Evolutionary conservation across 192 early-diverging fungal species (phyloP).

Genomic region (Gryganskiella cystojenkinii): DNA sequence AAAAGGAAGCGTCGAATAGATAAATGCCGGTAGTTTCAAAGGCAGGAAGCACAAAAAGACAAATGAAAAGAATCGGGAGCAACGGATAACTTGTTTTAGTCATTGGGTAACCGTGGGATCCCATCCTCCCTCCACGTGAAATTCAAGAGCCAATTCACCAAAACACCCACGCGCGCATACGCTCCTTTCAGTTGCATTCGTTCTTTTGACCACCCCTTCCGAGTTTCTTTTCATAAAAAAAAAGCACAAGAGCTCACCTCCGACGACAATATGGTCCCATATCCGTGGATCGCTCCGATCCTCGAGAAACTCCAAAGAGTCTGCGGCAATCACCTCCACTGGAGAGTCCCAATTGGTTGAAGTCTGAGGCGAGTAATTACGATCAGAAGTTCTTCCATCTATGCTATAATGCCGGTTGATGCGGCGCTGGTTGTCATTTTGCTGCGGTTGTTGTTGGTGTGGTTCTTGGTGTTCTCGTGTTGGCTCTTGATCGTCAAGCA

Average conservation of each 20-base stretch:
- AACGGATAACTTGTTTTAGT: neutral
- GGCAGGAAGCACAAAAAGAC: neutral
- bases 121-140: slow-evolving; percentile 18
- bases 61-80: neutral
- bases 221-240: neutral
- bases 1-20: neutral
- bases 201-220: neutral
- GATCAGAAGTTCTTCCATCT: neutral
- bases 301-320: slow-evolving; percentile 12
- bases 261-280: slow-evolving; percentile 46
- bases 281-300: slow-evolving; percentile 29
- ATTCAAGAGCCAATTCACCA: neutral
- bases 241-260: slow-evolving; percentile 17
- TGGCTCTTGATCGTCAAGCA: neutral
- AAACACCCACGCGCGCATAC: too few species aligned
- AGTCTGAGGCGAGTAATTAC: neutral
- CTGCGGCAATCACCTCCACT: slow-evolving; percentile 4
- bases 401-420: neutral
- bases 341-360: neutral
- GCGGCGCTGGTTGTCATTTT: neutral
- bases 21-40: neutral
- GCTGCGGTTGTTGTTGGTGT: neutral
- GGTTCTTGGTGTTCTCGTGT: neutral
- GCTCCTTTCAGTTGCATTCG: too few species aligned
- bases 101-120: neutral